Conservation (phyloP, 2,329 filamentous ascomycete genomes). For the Nothophaeocryptopus gaeumannii region DNA sequence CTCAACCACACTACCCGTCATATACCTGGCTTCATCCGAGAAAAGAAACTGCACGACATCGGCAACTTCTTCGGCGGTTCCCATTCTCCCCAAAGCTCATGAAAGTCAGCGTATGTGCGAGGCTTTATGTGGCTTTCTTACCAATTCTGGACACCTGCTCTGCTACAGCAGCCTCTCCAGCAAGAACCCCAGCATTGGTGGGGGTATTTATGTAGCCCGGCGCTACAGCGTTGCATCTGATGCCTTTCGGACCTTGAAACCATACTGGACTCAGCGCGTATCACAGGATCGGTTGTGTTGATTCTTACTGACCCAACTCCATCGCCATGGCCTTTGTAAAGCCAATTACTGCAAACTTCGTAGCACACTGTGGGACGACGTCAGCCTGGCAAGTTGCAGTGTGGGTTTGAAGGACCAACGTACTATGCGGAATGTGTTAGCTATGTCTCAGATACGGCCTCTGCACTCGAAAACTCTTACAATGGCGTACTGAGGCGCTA, state of each 20-base stretch:
- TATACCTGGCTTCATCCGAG: constrained; percentile 44
- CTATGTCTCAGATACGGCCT: neutral
- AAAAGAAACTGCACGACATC: constrained; percentile 52
- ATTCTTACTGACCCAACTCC: constrained; percentile 30
- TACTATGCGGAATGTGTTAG: too few species aligned
- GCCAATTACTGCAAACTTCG: constrained; percentile 46
- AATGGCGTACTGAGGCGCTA: constrained; percentile 39
- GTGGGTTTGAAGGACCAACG: too few species aligned
- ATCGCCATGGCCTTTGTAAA: constrained; percentile 46
- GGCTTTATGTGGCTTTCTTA: too few species aligned
- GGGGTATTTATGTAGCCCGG: constrained; percentile 48
- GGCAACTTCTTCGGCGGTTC: constrained; percentile 48
- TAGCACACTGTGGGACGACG: constrained; percentile 34
- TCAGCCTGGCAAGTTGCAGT: too few species aligned
- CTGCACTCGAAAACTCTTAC: neutral
- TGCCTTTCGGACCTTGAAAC: constrained; percentile 28
- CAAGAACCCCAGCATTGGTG: constrained; percentile 50
- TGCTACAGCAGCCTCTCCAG: constrained; percentile 45
- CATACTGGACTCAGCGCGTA: too few species aligned
- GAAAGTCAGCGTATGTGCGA: too few species aligned
- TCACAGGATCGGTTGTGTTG: too few species aligned
- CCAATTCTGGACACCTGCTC: constrained; percentile 39
- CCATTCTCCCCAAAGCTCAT: constrained; percentile 42
- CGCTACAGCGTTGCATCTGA: constrained; percentile 41
- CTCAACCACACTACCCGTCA: constrained; percentile 49